These are phyloP conservation scores for Chalara sp. DNA, from an alignment of 2,329 filamentous ascomycete genomes.

Conservation along the genomic window DNA sequence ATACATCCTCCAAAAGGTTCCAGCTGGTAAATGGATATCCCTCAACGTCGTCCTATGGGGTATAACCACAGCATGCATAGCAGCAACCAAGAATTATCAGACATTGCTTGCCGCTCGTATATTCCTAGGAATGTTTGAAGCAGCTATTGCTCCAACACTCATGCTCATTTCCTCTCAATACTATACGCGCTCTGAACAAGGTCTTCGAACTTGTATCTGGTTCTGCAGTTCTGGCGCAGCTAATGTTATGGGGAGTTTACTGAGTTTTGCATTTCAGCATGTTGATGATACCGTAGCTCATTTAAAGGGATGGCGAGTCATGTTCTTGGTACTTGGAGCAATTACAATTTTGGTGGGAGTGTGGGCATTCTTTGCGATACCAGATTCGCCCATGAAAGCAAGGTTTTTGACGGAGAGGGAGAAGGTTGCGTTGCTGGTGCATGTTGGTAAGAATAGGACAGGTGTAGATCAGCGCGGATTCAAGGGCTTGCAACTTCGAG, in stretches of 20 bases:
- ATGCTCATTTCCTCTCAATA: conserved; percentile 62
- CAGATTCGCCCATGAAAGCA: conserved; percentile 37
- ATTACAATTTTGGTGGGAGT: conserved; percentile 34
- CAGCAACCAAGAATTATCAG: conserved; percentile 51
- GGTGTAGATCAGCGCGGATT: conserved; percentile 49
- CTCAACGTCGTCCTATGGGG: conserved; percentile 58
- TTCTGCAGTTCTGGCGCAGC: conserved; percentile 61
- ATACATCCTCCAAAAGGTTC: conserved; percentile 41
- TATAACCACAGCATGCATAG: conserved; percentile 52
- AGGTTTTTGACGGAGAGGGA: conserved; percentile 37
- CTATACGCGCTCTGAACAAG: conserved; percentile 67
- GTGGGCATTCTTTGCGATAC: conserved; percentile 36
- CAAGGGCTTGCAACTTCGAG: conserved; percentile 43
- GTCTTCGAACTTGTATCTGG: conserved; percentile 56
- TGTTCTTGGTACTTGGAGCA: conserved; percentile 41
- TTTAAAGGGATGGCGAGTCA: conserved; percentile 53
- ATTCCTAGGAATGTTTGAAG: conserved; percentile 62
- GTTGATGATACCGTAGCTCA: conserved; percentile 41
- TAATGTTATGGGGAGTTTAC: conserved; percentile 54
- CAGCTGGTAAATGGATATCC: conserved; percentile 57
- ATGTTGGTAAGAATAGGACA: conserved; percentile 50
- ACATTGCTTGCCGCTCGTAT: conserved; percentile 60
- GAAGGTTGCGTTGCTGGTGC: conserved; percentile 35
- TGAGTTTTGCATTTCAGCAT: conserved; percentile 55
- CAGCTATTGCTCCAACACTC: conserved; percentile 63